Percentiles rank a stretch among this genome's conserved stretches.
Evolutionary conservation across 371 early-diverging fungal genomes (phyloP).

Genomic region (Cokeromyces recurvatus): DNA sequence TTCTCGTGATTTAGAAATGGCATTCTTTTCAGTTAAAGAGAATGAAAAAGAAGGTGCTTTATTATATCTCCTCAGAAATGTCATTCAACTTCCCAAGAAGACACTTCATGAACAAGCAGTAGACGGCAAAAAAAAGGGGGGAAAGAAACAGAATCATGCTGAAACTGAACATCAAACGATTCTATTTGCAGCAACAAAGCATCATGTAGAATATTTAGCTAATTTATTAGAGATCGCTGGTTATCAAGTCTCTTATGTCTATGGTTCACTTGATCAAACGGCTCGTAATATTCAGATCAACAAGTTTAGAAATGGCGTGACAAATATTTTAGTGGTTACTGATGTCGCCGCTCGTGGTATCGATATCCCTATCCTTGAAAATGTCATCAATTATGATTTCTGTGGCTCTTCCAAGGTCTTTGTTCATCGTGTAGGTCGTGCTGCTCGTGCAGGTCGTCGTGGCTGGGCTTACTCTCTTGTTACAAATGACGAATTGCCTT

Average conservation of each 20-base stretch:
- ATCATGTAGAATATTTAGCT: constrained; percentile 93
- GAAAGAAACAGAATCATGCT: constrained; percentile 32
- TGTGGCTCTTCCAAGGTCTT: constrained; percentile 91
- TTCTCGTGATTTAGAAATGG: constrained; percentile 87
- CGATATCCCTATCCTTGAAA: constrained; percentile 96
- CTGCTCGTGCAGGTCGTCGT: constrained; percentile 92
- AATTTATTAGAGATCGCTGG: constrained; percentile 67
- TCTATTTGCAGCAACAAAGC: constrained; percentile 93
- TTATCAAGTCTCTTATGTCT: constrained; percentile 79
- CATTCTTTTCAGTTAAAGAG: constrained; percentile 79
- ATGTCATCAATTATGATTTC: constrained; percentile 98
- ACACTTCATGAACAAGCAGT: constrained; percentile 13
- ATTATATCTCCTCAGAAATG: constrained; percentile 72
- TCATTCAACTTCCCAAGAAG: constrained; percentile 67
- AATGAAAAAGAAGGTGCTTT: constrained; percentile 90
- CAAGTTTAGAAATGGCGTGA: constrained; percentile 74
- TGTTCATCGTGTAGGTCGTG: constrained; percentile 98
- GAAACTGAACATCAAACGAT: constrained; percentile 73
- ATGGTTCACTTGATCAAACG: constrained; percentile 93
- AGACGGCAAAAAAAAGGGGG: constrained; percentile 3
- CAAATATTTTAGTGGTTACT: constrained; percentile 90
- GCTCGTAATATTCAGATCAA: constrained; percentile 85
- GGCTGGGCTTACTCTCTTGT: constrained; percentile 93
- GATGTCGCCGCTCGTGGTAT: constrained; percentile 99
- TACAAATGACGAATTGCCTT: constrained; percentile 87